These are phyloP conservation scores for Paramecium octaurelia DNA, from an alignment of 73 alveolate species.

Conservation along the genomic window DNA sequence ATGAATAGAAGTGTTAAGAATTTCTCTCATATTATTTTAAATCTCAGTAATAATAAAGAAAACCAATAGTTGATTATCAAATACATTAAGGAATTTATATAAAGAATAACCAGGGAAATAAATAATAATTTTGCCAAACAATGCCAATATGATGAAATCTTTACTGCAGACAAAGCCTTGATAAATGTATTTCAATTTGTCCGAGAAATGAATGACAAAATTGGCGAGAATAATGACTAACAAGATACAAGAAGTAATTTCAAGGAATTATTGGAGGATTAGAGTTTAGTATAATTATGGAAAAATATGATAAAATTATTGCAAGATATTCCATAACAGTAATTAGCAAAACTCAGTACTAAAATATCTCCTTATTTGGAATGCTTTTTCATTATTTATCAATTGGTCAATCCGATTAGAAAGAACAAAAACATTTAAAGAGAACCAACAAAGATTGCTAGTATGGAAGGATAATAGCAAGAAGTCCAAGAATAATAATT, in stretches of 20 bases:
- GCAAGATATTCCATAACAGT: not conserved
- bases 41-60: not conserved
- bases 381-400: conserved; percentile 12
- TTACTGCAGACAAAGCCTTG: not conserved
- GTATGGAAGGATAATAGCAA: conserved; percentile 5
- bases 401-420: not conserved
- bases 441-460: conserved; percentile 14
- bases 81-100: not conserved
- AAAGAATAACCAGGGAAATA: not conserved
- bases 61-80: not conserved
- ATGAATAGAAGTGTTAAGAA: not conserved
- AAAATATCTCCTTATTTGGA: conserved; percentile 17
- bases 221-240: not conserved
- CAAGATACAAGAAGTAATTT: not conserved
- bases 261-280: not conserved
- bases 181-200: conserved; percentile 35
- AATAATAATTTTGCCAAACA: not conserved
- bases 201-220: not conserved
- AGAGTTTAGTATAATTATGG: not conserved
- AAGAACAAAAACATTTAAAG: not conserved
- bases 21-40: not conserved
- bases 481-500: not conserved
- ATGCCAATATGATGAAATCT: conserved; percentile 1
- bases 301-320: not conserved
- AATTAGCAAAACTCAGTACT: not conserved